These are phyloP conservation scores for Leucocoprinus sp. DNA, from an alignment of 768 basidiomycete species.

Conservation along the genomic window DNA sequence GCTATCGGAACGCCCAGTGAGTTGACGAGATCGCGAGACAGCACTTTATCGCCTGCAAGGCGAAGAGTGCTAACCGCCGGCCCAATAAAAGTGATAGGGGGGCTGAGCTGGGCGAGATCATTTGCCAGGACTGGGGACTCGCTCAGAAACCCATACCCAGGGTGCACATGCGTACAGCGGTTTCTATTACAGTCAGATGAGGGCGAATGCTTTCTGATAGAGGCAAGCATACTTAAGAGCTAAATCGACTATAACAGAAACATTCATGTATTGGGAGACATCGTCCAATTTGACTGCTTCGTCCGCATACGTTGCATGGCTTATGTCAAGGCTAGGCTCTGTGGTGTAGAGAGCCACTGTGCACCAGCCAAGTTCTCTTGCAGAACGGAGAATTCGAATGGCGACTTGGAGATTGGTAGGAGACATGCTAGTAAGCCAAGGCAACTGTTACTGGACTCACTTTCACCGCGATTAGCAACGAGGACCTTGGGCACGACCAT, in stretches of 20 bases:
- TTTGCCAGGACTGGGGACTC: slow-evolving; percentile 77
- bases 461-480: slow-evolving; percentile 70
- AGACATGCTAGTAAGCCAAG: slow-evolving; percentile 2
- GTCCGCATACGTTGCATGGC: slow-evolving; percentile 74
- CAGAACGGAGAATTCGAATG: slow-evolving; percentile 81
- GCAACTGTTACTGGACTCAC: slow-evolving; percentile 29
- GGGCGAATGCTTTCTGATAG: not conserved
- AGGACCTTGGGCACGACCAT: slow-evolving; percentile 51
- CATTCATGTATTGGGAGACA: slow-evolving; percentile 37
- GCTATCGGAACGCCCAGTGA: slow-evolving; percentile 24
- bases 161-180: slow-evolving; percentile 30
- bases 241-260: slow-evolving; percentile 22
- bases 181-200: slow-evolving; percentile 15
- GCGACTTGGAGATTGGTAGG: slow-evolving; percentile 48
- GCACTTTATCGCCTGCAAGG: slow-evolving; percentile 42
- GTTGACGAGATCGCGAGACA: slow-evolving; percentile 25
- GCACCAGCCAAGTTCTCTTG: slow-evolving; percentile 79
- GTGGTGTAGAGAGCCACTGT: slow-evolving; percentile 86
- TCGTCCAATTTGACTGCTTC: slow-evolving; percentile 83
- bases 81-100: slow-evolving; percentile 63
- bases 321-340: slow-evolving; percentile 51
- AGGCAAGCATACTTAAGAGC: slow-evolving; percentile 19
- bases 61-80: slow-evolving; percentile 76
- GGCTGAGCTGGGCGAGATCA: slow-evolving; percentile 68
- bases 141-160: slow-evolving; percentile 80